Percentiles rank a stretch among this genome's conserved stretches.
Evolutionary conservation across 805 yeast genomes (phyloP).

Genomic region (Monosporozyma siamensis): DNA sequence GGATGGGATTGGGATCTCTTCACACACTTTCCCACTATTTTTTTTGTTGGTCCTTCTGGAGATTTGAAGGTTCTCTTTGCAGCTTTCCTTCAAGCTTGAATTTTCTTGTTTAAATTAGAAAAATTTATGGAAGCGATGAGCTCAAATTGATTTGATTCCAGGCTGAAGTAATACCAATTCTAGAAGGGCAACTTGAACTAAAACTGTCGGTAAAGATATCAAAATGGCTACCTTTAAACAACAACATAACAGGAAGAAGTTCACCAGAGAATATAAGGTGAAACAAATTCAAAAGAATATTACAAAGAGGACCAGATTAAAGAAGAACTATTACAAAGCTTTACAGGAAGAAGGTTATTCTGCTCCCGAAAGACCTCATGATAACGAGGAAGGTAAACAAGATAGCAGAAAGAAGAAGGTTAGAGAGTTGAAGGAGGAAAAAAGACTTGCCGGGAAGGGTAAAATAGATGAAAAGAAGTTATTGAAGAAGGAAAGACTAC

Average conservation of each 20-base stretch:
- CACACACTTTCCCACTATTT: too few relatives aligned
- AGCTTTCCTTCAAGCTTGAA: not conserved
- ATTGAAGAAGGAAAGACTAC: slow-evolving; percentile 30
- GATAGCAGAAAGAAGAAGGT: slow-evolving; percentile 11
- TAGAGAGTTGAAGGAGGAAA: slow-evolving; percentile 17
- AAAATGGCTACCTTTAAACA: slow-evolving; percentile 21
- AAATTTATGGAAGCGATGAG: not conserved
- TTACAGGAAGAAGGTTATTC: slow-evolving; percentile 60
- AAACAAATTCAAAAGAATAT: slow-evolving; percentile 72
- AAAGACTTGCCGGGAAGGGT: slow-evolving; percentile 18
- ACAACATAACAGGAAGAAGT: slow-evolving; percentile 27
- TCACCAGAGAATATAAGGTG: slow-evolving; percentile 32
- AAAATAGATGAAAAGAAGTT: slow-evolving; percentile 30
- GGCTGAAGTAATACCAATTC: too few relatives aligned
- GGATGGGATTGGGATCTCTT: too few relatives aligned
- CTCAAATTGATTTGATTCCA: not conserved
- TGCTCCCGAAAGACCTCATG: slow-evolving; percentile 35
- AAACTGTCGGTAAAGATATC: not conserved
- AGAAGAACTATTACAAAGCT: slow-evolving; percentile 72
- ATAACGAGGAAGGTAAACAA: not conserved
- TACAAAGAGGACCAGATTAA: slow-evolving; percentile 69
- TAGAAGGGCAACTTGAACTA: not conserved
- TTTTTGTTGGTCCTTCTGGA: too few relatives aligned
- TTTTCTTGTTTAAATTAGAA: not conserved
- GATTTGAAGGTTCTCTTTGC: not conserved